Percentiles rank a stretch among this genome's conserved stretches.
Evolutionary conservation across 139 green algal species (phyloP).

Genomic region (Monoraphidium neglectum): DNA sequence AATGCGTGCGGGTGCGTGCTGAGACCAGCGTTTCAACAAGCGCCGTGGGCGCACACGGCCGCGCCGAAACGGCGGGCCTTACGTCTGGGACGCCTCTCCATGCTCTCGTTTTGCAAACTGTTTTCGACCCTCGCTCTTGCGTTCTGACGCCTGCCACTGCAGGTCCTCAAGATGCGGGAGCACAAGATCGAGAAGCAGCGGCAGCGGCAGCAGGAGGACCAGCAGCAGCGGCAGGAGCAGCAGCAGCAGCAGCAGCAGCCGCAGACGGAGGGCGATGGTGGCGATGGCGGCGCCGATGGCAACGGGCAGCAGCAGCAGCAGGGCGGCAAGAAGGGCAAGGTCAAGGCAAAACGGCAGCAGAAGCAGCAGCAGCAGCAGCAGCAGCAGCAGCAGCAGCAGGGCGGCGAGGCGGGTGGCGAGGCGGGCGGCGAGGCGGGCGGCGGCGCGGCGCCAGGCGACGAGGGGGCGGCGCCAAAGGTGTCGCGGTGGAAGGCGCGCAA

Average conservation of each 20-base stretch:
- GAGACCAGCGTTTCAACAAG: too few species aligned
- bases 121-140: not conserved
- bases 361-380: not conserved
- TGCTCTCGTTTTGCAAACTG: not conserved
- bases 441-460: constrained; percentile 10
- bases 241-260: constrained; percentile 9
- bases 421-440: constrained; percentile 9
- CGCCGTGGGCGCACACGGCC: too few species aligned
- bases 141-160: not conserved
- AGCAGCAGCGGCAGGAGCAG: constrained; percentile 9
- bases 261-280: not conserved
- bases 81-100: too few species aligned
- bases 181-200: constrained; percentile 22
- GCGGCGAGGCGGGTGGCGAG: not conserved
- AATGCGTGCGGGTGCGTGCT: too few species aligned
- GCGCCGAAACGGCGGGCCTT: too few species aligned
- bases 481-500: constrained; percentile 4
- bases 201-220: constrained; percentile 5
- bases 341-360: constrained; percentile 40
- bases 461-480: constrained; percentile 25
- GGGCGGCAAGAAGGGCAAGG: not conserved
- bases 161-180: constrained; percentile 56
- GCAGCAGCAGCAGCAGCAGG: constrained; percentile 2
- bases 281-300: not conserved
- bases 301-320: not conserved